Evolutionary conservation across 352 stramenopile species (phyloP), one percentile per base, ranked within the genome.

Genomic region (Globisporangium sylvaticum): DNA sequence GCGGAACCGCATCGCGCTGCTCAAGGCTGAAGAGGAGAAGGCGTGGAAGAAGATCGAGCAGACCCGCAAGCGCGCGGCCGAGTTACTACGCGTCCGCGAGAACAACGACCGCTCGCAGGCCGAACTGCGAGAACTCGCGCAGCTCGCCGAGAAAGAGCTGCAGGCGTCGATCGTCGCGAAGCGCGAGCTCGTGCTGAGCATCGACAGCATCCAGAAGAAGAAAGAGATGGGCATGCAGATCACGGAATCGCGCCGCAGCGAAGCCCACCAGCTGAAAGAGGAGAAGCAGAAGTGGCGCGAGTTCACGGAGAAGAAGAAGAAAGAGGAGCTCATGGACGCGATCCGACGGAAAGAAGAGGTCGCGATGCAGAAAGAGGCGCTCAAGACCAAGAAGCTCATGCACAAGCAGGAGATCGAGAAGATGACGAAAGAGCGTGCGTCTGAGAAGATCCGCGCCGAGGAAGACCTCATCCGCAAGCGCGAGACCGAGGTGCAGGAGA

Each of bases 11-110:
- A 91, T 95, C 68, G 75, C 87, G 15, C 65, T 95, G 65, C 83
- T 94, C 69, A 90, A 91, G 62, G 75, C 83, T 14, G 85, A 95
- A 56, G 84, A 92, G 58, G 83, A 91, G 24, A 91, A 91, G 54
- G 85, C 87, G 22, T 92, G 84, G 84, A 89, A 89, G 67, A 95
- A 93, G 64, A 92, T 95, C 46, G 84, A 94, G 73, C 87, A 94
- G 64, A 94, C 87, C 2, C 83, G 85, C 20, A 79, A 80, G 34
- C 84, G 87, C 12, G 83, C 87, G 32, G 73, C 81, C 15, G 87
- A 94, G 68, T 70, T 94, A 7, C 57, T 91, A 14, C 87, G 87
- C 56, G 68, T 92, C 25, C 83, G 84, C 22, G 73, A 91, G 57
- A 79, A 85, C 64, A 92, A 91, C 67, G 78, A 75, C 14, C 78